Base-by-base conservation (phyloP, 305 asterid genomes). In the Ilex paraguariensis region DNA sequence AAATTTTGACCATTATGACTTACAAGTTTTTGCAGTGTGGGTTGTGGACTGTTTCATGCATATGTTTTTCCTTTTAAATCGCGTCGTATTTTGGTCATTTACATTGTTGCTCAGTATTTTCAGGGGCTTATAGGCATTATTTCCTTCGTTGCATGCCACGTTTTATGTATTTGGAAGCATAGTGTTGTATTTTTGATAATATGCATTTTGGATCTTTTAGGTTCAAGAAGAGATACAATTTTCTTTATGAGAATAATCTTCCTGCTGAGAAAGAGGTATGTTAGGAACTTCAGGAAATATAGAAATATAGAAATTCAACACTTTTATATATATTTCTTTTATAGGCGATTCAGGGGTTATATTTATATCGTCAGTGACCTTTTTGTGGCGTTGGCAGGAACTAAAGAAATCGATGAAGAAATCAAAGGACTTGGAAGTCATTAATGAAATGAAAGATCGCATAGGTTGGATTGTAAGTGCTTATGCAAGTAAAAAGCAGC, bases 211-310 rank as follows among this genome's bases (percentile, higher is more conserved):
- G 3, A 56, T 54, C 48, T 69, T 68, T 76, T 68, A 88, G 98
- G 79, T 88, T 87, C 81, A 93, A 82, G 86, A 90, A 90, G 86
- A 87, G 96, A 77, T 93, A 84, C 57, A 77, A 77, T 67, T 93
- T 93, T 77, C 79, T 93, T 31, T 88, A 88, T 50, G 87, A 86
- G 81, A 67, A 77, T 45, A 72, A 84, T 33, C 82, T 93, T 70
- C 99, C 97, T 63, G 81, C 88, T 65, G 97, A 90, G 63, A 93
- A 83, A 75, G 87, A 83, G 92, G 96, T 85, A 75, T 17, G 2
- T 4, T 45, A 11, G 53, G 3, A 45, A 11, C 53, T 62, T 72
- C 59, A 50, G 46, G 21, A 21, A 64, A 31, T 66, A 42, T 46
- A 56, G 60, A 65, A 61, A 58, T 45, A n/a, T 64, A 57, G 13